Evolutionary conservation across 1,139 yeast genomes (phyloP), one percentile per base, ranked within the genome.

Genomic region (Yamadazyma friedrichii): DNA sequence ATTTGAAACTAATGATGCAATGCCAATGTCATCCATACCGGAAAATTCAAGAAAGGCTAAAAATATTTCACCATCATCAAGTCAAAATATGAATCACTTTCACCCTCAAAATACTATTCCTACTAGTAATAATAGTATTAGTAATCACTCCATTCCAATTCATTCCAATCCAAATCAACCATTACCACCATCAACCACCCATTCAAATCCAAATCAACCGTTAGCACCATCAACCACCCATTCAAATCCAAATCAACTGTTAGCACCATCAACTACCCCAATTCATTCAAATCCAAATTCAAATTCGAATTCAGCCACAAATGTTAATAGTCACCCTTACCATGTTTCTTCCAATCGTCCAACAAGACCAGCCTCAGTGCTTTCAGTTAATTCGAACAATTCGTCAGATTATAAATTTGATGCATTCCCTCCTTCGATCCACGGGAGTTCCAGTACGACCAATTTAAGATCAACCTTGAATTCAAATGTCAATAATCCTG

Each of bases 301-400:
- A 11, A 38, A 47, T 25, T 46, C 50, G 3, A 45, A 41, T 22
- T 46, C 51, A 11, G 35, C 40, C 27, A 25, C 38, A 33, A 41
- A 42, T 42, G 24, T 20, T 20, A 39, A 44, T 22, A 41, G 26
- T 15, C 30, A 27, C n/a, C 30, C 30, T n/a, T 25, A 32, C 16
- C 35, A 32, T 32, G 10, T 20, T 6, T 59, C 59, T 42, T 53
- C 72, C 15, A 64, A 62, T 43, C 54, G 76, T 33, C 75, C 76
- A 0, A 73, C 70, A 49, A 55, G 76, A 34, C 76, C 76, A 0
- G 74, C 70, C 47, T 66, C 74, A 45, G 75, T 67, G 9, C 49
- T 70, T 45, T 70, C 76, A 1, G 53, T 68, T 12, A 57, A 72
- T 8, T 67, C 74, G 0, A 69, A 65, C 43, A 66, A 72, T 9